Conservation (phyloP, 2,329 filamentous ascomycete species). For the Ophiocordyceps camponoti-floridani region DNA sequence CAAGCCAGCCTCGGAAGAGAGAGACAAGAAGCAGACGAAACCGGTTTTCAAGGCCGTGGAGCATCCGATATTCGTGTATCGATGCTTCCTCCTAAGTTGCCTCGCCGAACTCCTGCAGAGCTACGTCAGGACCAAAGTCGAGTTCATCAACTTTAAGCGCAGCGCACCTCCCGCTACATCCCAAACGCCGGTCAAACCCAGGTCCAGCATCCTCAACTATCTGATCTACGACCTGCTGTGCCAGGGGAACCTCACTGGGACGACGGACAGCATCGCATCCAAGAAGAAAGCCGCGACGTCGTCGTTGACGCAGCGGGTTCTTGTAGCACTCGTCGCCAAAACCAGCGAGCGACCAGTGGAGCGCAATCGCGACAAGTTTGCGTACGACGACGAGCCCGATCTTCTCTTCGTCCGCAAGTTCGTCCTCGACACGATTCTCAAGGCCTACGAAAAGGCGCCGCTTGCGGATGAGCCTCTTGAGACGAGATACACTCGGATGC, state of each 20-base stretch:
- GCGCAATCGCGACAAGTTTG: conserved; percentile 36
- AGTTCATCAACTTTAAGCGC: conserved; percentile 98
- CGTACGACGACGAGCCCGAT: conserved; percentile 62
- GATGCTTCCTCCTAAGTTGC: conserved; percentile 87
- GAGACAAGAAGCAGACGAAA: conserved; percentile 50
- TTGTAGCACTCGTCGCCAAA: conserved; percentile 76
- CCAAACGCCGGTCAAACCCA: conserved; percentile 81
- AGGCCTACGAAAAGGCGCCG: conserved; percentile 79
- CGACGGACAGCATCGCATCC: conserved; percentile 54
- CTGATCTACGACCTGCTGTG: conserved; percentile 63
- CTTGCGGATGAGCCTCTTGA: conserved; percentile 65
- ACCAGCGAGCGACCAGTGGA: conserved; percentile 59
- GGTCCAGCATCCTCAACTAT: conserved; percentile 86
- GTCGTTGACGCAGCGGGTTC: conserved; percentile 65
- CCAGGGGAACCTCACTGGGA: conserved; percentile 41
- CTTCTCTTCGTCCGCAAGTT: conserved; percentile 88
- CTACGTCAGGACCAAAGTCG: conserved; percentile 89
- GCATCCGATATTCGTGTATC: conserved; percentile 90
- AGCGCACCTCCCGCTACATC: conserved; percentile 71
- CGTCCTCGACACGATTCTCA: conserved; percentile 81
- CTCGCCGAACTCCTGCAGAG: conserved; percentile 77
- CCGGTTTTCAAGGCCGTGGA: conserved; percentile 75
- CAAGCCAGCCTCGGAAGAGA: conserved; percentile 17
- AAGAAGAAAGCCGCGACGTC: conserved; percentile 82
- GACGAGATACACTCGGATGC: conserved; percentile 69